Conservation (phyloP, 1,284 basidiomycete genomes). For the Irpex rosettiformis region DNA sequence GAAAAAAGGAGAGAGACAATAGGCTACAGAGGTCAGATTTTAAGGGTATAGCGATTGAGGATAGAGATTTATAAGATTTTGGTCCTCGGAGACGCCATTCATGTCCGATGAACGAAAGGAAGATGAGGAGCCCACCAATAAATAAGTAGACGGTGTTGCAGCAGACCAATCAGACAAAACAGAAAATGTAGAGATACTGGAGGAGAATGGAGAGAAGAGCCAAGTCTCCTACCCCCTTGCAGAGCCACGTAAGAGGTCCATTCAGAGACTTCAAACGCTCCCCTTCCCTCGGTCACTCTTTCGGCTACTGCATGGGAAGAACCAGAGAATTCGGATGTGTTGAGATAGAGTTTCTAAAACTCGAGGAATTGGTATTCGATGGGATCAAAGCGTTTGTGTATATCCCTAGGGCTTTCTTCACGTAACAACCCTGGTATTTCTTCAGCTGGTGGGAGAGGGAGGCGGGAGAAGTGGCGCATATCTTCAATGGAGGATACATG, state of each 20-base stretch:
- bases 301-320: not conserved
- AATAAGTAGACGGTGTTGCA: too few relatives aligned
- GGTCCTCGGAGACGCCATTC: too few relatives aligned
- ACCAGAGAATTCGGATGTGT: not conserved
- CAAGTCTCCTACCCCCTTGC: not conserved
- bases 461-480: constrained; percentile 76
- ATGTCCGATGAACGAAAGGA: not conserved
- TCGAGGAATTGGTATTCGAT: constrained; percentile 68
- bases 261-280: not conserved
- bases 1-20: not conserved
- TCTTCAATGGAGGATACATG: constrained; percentile 75
- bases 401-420: constrained; percentile 52
- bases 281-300: too few relatives aligned
- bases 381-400: constrained; percentile 62
- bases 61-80: too few relatives aligned
- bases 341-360: constrained; percentile 47
- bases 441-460: constrained; percentile 67
- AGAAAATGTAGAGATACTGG: too few relatives aligned
- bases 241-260: not conserved
- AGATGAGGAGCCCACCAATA: not conserved
- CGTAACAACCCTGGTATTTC: constrained; percentile 74
- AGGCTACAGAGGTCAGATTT: not conserved
- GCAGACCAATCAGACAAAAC: too few relatives aligned
- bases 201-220: not conserved
- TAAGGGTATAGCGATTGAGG: not conserved